These are phyloP conservation scores for Neurospora tetrasperma DNA, from an alignment of 495 filamentous ascomycete genomes.

Conservation along the genomic window DNA sequence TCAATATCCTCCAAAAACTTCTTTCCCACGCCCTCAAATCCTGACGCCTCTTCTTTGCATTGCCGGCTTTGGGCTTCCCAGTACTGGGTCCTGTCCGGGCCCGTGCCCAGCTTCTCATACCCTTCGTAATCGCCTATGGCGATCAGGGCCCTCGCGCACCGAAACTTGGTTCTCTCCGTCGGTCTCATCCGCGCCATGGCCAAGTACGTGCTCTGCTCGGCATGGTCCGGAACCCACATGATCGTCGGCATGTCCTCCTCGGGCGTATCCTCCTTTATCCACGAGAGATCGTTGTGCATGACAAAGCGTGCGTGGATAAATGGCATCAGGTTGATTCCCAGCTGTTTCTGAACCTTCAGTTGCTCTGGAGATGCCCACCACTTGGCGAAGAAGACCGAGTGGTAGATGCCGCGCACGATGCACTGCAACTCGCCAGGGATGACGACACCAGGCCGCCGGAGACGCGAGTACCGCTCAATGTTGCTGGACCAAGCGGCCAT, in stretches of 20 bases:
- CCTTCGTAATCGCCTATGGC: not conserved
- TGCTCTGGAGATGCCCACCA: not conserved
- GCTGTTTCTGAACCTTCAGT: not conserved
- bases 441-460: conserved; percentile 6
- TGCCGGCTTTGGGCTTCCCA: not conserved
- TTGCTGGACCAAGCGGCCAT: conserved; percentile 13
- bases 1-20: not conserved
- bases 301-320: not conserved
- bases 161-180: not conserved
- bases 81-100: not conserved
- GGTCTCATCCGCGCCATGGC: not conserved
- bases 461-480: conserved; percentile 9
- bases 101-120: not conserved
- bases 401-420: conserved; percentile 10
- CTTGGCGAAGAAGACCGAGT: conserved; percentile 8
- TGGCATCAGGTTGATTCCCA: not conserved
- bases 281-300: not conserved
- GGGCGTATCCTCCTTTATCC: not conserved
- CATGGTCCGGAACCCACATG: not conserved
- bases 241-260: not conserved
- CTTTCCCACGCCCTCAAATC: not conserved
- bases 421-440: conserved; percentile 1
- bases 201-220: not conserved
- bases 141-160: not conserved
- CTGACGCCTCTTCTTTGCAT: not conserved